Base-by-base conservation (phyloP, 805 yeast genomes). In the Saccharomyces cerevisiae region DNA sequence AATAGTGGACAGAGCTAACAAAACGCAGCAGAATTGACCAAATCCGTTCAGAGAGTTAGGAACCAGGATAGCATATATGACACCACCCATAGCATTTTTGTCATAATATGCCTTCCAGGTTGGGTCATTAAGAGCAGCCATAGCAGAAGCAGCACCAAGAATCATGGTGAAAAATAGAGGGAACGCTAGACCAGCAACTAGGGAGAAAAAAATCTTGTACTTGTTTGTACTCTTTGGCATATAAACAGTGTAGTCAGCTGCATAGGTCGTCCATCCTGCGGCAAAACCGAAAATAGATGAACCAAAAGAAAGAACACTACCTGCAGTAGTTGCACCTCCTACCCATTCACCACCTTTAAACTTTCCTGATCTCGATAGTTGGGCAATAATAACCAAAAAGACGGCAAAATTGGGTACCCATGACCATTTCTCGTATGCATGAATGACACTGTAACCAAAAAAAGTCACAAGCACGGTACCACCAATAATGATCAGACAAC, bases 181-280 rank as follows among this genome's bases (percentile, higher is more conserved):
- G 59, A 80, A 58, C 55, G 76, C 70, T 65, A 88, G 76, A 59
- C 95, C 95, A 49, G 71, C 53, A 56, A 81, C 69, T 55, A 90
- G 80, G 57, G 82, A 79, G 53, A 79, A 69, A 75, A 89, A 89
- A 54, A 88, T 76, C 65, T 75, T 83, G 65, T 62, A 59, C 46
- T 81, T 74, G 69, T 79, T 79, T 59, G 85, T 81, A 66, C 79
- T 77, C 62, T 79, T 75, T 60, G 86, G 87, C 79, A 87, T 88
- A 75, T 89, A 90, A 47, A 85, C 89, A 50, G 96, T 88, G 74
- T 90, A 91, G 73, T 90, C 97, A 51, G 96, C 81, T 47, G 96
- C 94, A 64, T 84, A 89, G n/a, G 96, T 84, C 54, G 95, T 82
- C 97, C 97, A 90, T 60, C 97, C 96, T 54, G 96, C 82, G 49